Evolutionary conservation across 2,329 filamentous ascomycete genomes (phyloP), one percentile per base, ranked within the genome.

Genomic region (Diaporthe amygdali): DNA sequence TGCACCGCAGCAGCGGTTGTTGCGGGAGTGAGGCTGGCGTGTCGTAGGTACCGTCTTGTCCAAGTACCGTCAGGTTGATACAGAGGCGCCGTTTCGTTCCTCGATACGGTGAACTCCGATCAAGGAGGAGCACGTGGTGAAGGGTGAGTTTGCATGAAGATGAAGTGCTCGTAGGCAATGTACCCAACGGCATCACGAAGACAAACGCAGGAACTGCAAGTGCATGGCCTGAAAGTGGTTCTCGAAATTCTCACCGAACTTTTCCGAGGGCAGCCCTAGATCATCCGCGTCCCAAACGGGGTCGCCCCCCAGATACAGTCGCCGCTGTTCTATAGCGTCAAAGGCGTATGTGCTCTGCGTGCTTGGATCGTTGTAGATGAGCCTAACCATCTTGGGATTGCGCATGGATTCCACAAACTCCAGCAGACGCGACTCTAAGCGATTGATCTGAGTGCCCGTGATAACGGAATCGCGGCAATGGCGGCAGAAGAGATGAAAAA

Each of bases 311-410:
- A 44, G 37, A 5, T 30, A 3, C 2, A 61, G 7, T 2, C 25
- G 34, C 25, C 34, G 55, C 7, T 30, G 27, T 25, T 32, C 1
- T n/a, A 61, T 30, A 1, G 55, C 55, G 10, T 61, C 39, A 30
- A 44, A 44, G 0, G 37, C 37, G 3, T 5, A 25, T 12, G 2
- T 8, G 1, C 3, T 3, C 2, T 1, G 2, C 9, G 5, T 1
- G n/a, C 1, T 0, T 14, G 6, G 6, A 4, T 12, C 0, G 2
- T 6, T 0, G 25, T 44, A 6, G 12, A 46, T n/a, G 15, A 61
- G 39, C 9, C 55, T 10, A 25, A 46, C 55, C 9, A 46, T 46
- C 39, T 61, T 61, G 0, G 55, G 55, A 1, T n/a, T 1, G 7
- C 15, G 25, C 55, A 61, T 61, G 37, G 55, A 44, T 7, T 17